Percentiles rank a stretch among this genome's conserved stretches.
Conservation (phyloP, 257 asterid genomes). For the Capsicum baccatum region DNA sequence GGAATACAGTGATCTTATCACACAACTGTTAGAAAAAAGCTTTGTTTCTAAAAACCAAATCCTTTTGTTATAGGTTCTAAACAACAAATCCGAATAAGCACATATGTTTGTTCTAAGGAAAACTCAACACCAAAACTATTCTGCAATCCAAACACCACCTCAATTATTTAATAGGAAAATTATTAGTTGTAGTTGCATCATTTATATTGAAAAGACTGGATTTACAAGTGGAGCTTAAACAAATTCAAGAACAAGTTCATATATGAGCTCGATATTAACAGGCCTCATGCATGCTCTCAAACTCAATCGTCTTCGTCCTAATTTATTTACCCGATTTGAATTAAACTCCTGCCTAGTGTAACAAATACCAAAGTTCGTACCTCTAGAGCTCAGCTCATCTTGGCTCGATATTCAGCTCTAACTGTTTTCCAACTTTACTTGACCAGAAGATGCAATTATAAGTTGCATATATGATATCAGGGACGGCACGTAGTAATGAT, state of each 20-base stretch:
- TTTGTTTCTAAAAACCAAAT: background rate
- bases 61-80: background rate
- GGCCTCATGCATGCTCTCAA: background rate
- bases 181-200: background rate
- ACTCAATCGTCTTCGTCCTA: background rate
- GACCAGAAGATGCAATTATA: constrained; percentile 21
- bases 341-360: background rate
- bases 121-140: background rate
- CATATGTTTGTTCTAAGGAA: background rate
- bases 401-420: background rate
- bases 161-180: background rate
- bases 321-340: background rate
- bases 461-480: background rate
- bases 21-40: background rate
- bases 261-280: background rate
- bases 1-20: background rate
- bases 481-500: background rate
- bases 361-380: background rate
- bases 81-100: background rate
- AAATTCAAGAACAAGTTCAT: background rate
- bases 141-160: background rate
- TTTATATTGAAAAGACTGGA: background rate
- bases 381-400: background rate
- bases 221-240: background rate
- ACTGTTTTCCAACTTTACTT: background rate